A percentile compares a stretch with the other conserved stretches of the same genome.
These are phyloP conservation scores for Quercus suber DNA, from an alignment of 306 rosid genomes.

Conservation along the genomic window DNA sequence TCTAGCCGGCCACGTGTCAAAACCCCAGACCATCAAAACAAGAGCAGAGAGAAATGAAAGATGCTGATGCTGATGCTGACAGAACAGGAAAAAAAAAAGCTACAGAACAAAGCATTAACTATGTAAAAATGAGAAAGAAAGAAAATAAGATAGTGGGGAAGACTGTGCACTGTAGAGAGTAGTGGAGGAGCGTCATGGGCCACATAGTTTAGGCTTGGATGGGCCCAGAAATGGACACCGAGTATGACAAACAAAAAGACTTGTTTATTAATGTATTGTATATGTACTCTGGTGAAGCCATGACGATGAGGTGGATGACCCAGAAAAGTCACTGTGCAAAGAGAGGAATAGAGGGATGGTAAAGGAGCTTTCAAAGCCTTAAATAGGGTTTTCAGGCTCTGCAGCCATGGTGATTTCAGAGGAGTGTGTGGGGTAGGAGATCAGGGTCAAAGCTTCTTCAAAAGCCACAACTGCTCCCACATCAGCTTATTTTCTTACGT, in stretches of 20 bases:
- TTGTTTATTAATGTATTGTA: no score
- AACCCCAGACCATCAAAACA: conserved; percentile 28
- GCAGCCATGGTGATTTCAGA: background rate
- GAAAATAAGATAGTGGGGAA: background rate
- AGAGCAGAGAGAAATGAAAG: background rate
- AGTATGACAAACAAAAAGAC: background rate
- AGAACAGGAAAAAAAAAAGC: background rate
- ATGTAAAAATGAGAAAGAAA: background rate
- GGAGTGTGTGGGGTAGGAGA: conserved; percentile 2
- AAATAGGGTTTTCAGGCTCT: background rate
- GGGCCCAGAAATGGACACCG: background rate
- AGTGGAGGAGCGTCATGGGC: background rate
- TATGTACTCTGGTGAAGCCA: background rate
- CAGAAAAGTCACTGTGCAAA: background rate
- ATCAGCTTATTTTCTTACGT: background rate
- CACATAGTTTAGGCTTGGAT: no score
- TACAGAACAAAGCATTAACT: conserved; percentile 8
- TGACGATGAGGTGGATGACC: background rate
- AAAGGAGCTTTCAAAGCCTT: background rate
- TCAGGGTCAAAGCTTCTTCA: conserved; percentile 7
- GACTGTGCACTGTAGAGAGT: background rate
- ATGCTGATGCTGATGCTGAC: background rate
- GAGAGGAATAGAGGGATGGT: background rate
- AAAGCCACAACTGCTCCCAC: conserved; percentile 2
- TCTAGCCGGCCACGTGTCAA: conserved; percentile 43